Percentiles rank a stretch among this genome's conserved stretches.
Evolutionary conservation across 192 early-diverging fungal genomes (phyloP).

Genomic region (Dimargaris cristalligena): DNA sequence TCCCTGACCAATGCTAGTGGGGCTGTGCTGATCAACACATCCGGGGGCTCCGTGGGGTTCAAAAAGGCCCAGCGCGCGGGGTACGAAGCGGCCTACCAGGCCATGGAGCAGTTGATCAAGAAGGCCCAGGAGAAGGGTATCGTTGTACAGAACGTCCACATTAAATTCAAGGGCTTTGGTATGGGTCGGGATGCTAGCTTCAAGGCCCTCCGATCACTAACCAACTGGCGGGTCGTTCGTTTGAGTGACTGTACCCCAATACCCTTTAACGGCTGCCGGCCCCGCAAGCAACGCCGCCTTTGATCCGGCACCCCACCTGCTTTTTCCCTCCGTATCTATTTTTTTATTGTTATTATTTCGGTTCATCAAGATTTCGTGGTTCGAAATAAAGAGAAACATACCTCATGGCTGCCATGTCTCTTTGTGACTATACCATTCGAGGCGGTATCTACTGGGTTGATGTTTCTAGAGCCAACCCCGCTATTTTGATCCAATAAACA

Average conservation of each 20-base stretch:
- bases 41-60: conserved; percentile 70
- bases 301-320: too few relatives aligned
- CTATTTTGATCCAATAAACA: too few relatives aligned
- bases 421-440: too few relatives aligned
- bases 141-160: conserved; percentile 42
- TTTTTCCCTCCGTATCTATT: too few relatives aligned
- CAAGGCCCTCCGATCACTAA: conserved; percentile 59
- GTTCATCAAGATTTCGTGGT: too few relatives aligned
- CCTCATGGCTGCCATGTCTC: too few relatives aligned
- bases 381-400: too few relatives aligned
- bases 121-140: conserved; percentile 50
- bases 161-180: conserved; percentile 81
- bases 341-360: too few relatives aligned
- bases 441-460: too few relatives aligned
- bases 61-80: conserved; percentile 77
- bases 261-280: conserved; percentile 80
- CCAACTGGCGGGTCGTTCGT: conserved; percentile 54
- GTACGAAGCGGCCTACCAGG: conserved; percentile 84
- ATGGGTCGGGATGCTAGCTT: conserved; percentile 80
- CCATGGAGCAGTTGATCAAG: conserved; percentile 51
- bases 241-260: conserved; percentile 83
- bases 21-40: conserved; percentile 47
- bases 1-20: conserved; percentile 60
- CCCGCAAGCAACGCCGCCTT: conserved; percentile 73
- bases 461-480: too few relatives aligned